A percentile compares a stretch with the other conserved stretches of the same genome.
Conservation (phyloP, 306 rosid genomes). For the Cajanus cajan region DNA sequence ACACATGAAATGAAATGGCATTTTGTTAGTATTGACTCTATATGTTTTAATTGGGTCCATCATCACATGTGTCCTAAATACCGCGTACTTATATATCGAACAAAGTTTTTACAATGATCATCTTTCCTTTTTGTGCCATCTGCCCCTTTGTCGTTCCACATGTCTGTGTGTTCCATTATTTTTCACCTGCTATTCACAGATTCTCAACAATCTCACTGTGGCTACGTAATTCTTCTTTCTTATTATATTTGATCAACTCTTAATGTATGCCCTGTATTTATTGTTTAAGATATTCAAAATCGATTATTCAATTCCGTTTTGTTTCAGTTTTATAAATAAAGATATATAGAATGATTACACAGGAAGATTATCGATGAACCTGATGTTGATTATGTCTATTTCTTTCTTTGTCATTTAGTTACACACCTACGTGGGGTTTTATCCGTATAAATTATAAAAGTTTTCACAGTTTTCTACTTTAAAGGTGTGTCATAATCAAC, state of each 20-base stretch:
- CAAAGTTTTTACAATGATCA: slow-evolving; percentile 28
- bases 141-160: slow-evolving; percentile 20
- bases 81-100: slow-evolving; percentile 11
- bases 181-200: not conserved
- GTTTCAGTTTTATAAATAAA: too few relatives aligned
- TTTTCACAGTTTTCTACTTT: too few relatives aligned
- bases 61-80: slow-evolving; percentile 32
- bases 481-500: too few relatives aligned
- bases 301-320: too few relatives aligned
- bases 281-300: too few relatives aligned
- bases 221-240: not conserved
- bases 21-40: slow-evolving; percentile 25
- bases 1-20: slow-evolving; percentile 20
- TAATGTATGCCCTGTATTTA: too few relatives aligned
- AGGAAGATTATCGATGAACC: too few relatives aligned
- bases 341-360: too few relatives aligned
- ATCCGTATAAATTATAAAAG: too few relatives aligned
- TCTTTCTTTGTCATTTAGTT: too few relatives aligned
- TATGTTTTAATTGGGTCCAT: slow-evolving; percentile 31
- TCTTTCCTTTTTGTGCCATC: slow-evolving; percentile 33
- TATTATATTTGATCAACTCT: not conserved
- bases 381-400: too few relatives aligned
- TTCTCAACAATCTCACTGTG: not conserved
- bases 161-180: slow-evolving; percentile 6
- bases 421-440: too few relatives aligned